Evolutionary conservation across 1,139 yeast species (phyloP), one percentile per base, ranked within the genome.

Genomic region (Trichomonascaceae sp.): DNA sequence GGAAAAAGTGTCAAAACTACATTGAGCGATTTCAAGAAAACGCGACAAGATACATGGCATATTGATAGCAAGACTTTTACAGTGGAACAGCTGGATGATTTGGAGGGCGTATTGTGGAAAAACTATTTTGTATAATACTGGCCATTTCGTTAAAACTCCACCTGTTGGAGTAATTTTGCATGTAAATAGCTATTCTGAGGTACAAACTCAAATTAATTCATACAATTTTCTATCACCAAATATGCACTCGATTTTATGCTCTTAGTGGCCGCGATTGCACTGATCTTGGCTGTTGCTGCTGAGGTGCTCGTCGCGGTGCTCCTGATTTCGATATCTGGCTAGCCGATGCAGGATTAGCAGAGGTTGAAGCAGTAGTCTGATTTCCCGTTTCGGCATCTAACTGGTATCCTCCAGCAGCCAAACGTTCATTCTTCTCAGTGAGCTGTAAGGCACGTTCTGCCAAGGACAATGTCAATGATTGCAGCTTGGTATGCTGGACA

Each of bases 21-120:
- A 1, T 76, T 95, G 51, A 85, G 96, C 56, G 85, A 83, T 59
- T 95, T 93, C 72, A 93, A 91, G 68, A 91, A 90, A 73, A 85
- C 89, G 5, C 81, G 99, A 61, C 96, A 91, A 56, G 99, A 95
- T 66, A 89, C 97, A 0, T 95, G 99, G 99, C 96, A 87, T 62
- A 80, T 89, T 59, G 99, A 95, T 68, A 80, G 87, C 57, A 77
- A 77, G 62, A 83, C 82, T 7, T 95, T 95, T 68, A 81, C 84
- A 6, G 82, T 79, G 52, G 88, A 85, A 13, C 96, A 93, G 69
- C 75, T 90, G 51, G 95, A 90, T 64, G 96, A 90, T 68, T 74
- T 95, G 54, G 98, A 93, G 68, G 99, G 99, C 46, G 97, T 93
- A 2, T 73, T 91, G 45, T 86, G 96, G 87, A 87, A 88, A 69